phyloP scores from a whole-genome alignment of 805 yeast genomes.

The Wickerhamomyces xylosicus region DNA sequence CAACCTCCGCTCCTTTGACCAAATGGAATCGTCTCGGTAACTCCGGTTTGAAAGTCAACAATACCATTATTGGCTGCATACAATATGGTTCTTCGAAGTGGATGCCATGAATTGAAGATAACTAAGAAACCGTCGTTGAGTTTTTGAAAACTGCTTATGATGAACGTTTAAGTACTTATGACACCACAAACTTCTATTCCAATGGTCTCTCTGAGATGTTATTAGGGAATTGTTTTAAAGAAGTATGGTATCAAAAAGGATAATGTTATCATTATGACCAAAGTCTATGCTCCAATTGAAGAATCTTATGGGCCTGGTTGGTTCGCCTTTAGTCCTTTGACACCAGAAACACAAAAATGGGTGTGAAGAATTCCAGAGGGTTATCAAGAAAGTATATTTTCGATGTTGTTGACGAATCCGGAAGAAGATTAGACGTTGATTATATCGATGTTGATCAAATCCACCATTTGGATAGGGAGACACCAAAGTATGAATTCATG shows the following conservation, averaged over 20 bases:
- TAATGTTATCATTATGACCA: no score
- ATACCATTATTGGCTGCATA: slow-evolving; percentile 52
- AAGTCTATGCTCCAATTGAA: slow-evolving; percentile 11
- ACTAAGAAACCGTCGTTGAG: slow-evolving; percentile 34
- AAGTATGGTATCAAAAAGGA: no score
- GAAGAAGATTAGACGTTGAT: slow-evolving; percentile 31
- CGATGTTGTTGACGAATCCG: slow-evolving; percentile 28
- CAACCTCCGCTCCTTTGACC: no score
- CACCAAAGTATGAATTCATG: slow-evolving; percentile 41
- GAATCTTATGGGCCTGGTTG: slow-evolving; percentile 8
- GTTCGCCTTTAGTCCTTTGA: no score
- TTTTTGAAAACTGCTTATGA: slow-evolving; percentile 38
- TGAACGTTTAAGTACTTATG: slow-evolving; percentile 35
- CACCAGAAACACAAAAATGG: neutral
- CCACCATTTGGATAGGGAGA: slow-evolving; percentile 35
- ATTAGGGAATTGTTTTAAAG: slow-evolving; percentile 42
- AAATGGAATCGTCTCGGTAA: slow-evolving; percentile 13
- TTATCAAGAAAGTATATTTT: no score
- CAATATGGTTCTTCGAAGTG: slow-evolving; percentile 33
- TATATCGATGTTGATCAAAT: slow-evolving; percentile 40
- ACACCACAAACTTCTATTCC: slow-evolving; percentile 40
- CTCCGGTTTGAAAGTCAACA: no score
- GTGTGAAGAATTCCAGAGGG: no score
- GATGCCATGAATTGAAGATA: slow-evolving; percentile 35
- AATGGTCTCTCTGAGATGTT: slow-evolving; percentile 38